Conservation (phyloP, 208 protist genomes). For the Acanthamoeba triangularis region DNA sequence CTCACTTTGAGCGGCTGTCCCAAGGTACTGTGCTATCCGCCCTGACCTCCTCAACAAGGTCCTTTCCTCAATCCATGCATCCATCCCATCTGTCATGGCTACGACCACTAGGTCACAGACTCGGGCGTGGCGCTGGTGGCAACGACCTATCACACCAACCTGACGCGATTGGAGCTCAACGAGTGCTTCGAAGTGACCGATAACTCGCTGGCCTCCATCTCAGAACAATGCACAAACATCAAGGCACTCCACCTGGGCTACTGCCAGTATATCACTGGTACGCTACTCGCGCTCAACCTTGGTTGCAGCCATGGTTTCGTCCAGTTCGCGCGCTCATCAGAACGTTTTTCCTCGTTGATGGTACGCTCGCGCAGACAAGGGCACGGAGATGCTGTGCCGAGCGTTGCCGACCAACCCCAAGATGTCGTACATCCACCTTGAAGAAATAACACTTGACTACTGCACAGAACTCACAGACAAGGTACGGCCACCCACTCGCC, state of each 20-base stretch:
- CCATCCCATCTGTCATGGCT: too few relatives aligned
- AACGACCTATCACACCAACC: constrained; percentile 14
- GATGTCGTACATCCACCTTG: background rate
- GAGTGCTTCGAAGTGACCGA: constrained; percentile 49
- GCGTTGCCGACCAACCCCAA: constrained; percentile 31
- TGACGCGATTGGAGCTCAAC: constrained; percentile 17
- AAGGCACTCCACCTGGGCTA: constrained; percentile 36
- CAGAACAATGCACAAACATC: constrained; percentile 19
- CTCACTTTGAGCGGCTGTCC: constrained; percentile 16
- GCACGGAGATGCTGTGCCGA: background rate
- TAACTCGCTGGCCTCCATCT: background rate
- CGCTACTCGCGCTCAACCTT: background rate
- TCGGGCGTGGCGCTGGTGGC: constrained; percentile 19
- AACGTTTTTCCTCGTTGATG: background rate
- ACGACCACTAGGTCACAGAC: background rate
- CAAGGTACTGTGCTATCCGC: background rate
- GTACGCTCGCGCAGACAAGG: background rate
- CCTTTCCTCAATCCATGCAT: too few relatives aligned
- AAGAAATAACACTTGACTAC: constrained; percentile 42
- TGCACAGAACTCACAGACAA: constrained; percentile 64
- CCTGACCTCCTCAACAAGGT: background rate
- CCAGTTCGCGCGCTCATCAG: background rate
- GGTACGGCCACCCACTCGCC: background rate
- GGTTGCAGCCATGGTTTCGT: background rate
- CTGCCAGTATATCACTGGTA: constrained; percentile 48